Conservation (phyloP, 768 basidiomycete genomes). For the Boletus rubescentipes region DNA sequence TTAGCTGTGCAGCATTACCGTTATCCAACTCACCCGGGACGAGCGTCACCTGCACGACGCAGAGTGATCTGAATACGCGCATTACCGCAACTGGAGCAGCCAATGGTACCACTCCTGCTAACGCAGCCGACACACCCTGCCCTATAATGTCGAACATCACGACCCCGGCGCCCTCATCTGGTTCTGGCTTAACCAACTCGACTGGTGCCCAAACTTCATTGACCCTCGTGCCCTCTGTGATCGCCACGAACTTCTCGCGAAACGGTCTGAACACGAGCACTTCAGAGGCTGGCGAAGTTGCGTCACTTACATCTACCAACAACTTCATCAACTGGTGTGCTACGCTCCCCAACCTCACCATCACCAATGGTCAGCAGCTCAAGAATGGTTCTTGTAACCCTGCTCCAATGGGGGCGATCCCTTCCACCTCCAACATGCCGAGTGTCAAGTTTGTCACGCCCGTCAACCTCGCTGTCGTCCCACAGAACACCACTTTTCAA, state of each 20-base stretch:
- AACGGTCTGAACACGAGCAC: slow-evolving; percentile 41
- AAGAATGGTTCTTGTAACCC: slow-evolving; percentile 57
- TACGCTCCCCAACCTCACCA: slow-evolving; percentile 44
- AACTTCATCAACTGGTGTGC: slow-evolving; percentile 75
- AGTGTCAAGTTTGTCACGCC: slow-evolving; percentile 53
- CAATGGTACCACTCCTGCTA: slow-evolving; percentile 22
- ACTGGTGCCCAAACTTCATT: slow-evolving; percentile 25
- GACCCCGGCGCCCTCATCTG: slow-evolving; percentile 2
- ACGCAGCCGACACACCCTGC: slow-evolving; percentile 16
- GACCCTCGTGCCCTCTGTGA: slow-evolving; percentile 46
- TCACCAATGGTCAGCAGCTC: slow-evolving; percentile 62
- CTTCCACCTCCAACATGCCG: slow-evolving; percentile 50
- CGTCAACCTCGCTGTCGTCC: slow-evolving; percentile 40
- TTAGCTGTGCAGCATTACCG: slow-evolving; percentile 44
- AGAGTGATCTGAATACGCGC: slow-evolving; percentile 45
- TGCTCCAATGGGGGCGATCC: slow-evolving; percentile 59
- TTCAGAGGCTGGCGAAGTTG: slow-evolving; percentile 44
- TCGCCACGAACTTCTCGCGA: slow-evolving; percentile 55
- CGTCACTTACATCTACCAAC: slow-evolving; percentile 62
- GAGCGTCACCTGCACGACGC: slow-evolving; percentile 50
- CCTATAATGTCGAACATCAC: slow-evolving; percentile 2
- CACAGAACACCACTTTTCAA: slow-evolving; percentile 50
- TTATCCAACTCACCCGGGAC: slow-evolving; percentile 50
- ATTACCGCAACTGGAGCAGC: slow-evolving; percentile 39
- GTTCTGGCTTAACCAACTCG: slow-evolving; percentile 18